Evolutionary conservation across 2,329 filamentous ascomycete genomes (phyloP).

Genomic region (Talaromyces rugulosus): DNA sequence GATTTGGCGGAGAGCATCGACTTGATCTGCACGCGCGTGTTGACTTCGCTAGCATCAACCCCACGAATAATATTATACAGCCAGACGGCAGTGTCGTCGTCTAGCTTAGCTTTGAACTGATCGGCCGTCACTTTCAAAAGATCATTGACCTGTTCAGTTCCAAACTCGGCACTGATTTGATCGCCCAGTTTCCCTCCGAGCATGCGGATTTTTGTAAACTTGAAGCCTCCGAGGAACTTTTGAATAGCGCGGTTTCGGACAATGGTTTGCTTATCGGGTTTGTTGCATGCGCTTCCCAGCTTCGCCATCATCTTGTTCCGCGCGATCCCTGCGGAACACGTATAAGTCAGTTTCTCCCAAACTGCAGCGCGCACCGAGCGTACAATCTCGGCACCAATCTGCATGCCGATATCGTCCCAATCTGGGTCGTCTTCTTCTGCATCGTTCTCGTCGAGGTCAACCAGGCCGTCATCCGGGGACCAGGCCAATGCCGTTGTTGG

Average conservation of each 20-base stretch:
- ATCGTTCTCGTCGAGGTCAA: slow-evolving; percentile 69
- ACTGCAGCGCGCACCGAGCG: slow-evolving; percentile 68
- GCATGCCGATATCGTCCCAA: slow-evolving; percentile 90
- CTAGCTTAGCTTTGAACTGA: slow-evolving; percentile 71
- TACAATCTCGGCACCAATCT: slow-evolving; percentile 85
- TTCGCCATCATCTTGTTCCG: slow-evolving; percentile 95
- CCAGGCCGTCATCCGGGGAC: slow-evolving; percentile 69
- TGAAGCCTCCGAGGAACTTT: slow-evolving; percentile 76
- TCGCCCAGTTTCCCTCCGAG: slow-evolving; percentile 94
- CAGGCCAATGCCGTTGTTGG: slow-evolving; percentile 73
- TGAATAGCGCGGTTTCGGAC: slow-evolving; percentile 78
- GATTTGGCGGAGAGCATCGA: slow-evolving; percentile 97
- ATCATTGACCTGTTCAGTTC: slow-evolving; percentile 73
- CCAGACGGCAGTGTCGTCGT: slow-evolving; percentile 81
- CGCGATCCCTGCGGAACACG: slow-evolving; percentile 84
- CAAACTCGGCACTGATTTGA: slow-evolving; percentile 74
- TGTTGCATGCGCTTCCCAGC: slow-evolving; percentile 83
- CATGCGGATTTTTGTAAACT: slow-evolving; percentile 91
- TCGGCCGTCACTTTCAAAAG: slow-evolving; percentile 69
- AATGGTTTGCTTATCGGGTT: slow-evolving; percentile 93
- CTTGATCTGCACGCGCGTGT: slow-evolving; percentile 86
- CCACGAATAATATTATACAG: slow-evolving; percentile 81
- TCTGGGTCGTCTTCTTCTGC: slow-evolving; percentile 78
- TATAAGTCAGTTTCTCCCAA: slow-evolving; percentile 71
- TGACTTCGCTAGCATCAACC: slow-evolving; percentile 83